These are phyloP conservation scores for Ophiocytium majus DNA, from an alignment of 352 stramenopile species.

Conservation along the genomic window DNA sequence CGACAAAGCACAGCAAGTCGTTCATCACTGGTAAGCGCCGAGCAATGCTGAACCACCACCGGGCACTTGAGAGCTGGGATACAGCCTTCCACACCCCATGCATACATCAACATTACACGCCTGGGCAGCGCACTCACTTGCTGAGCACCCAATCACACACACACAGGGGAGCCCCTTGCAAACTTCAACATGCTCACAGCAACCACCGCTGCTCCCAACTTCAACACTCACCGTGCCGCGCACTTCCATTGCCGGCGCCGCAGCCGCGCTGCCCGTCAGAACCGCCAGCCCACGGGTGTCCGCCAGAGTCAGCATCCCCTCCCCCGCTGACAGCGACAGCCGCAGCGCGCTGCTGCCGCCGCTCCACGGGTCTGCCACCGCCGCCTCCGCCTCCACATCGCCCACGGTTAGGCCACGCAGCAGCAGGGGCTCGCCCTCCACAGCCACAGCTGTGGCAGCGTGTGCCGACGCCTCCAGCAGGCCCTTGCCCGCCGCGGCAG, in stretches of 20 bases:
- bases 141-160: no score
- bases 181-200: no score
- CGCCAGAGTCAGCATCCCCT: slow-evolving; percentile 27
- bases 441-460: background rate
- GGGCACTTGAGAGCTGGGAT: no score
- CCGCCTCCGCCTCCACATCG: slow-evolving; percentile 30
- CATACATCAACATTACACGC: no score
- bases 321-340: slow-evolving; percentile 21
- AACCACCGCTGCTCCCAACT: no score
- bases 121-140: no score
- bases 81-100: no score
- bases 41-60: no score
- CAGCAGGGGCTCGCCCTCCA: slow-evolving; percentile 31
- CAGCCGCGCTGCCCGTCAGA: slow-evolving; percentile 11
- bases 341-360: slow-evolving; percentile 24
- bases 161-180: no score
- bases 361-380: background rate
- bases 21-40: no score
- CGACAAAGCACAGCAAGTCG: no score
- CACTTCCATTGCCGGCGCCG: background rate
- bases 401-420: slow-evolving; percentile 27
- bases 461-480: no score
- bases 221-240: slow-evolving; percentile 28
- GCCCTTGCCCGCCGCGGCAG: background rate
- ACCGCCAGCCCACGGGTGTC: slow-evolving; percentile 14